These are phyloP conservation scores for Leccinum subspadiceum DNA, from an alignment of 1,284 basidiomycete species.

Conservation along the genomic window DNA sequence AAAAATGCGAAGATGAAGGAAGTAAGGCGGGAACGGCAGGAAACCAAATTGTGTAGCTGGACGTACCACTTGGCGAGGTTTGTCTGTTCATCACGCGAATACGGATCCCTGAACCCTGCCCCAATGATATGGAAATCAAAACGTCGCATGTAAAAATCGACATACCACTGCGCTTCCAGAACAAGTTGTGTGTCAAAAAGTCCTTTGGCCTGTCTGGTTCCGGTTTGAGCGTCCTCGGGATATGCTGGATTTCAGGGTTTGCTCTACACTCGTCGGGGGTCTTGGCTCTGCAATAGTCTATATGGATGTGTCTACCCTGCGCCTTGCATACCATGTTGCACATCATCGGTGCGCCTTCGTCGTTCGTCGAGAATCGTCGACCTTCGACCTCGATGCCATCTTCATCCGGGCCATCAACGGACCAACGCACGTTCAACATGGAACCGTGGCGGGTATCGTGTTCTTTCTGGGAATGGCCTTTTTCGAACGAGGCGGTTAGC, in stretches of 20 bases:
- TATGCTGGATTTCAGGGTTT: conserved; percentile 45
- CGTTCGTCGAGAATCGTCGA: conserved; percentile 49
- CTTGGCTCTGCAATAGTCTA: conserved; percentile 52
- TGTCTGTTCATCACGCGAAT: conserved; percentile 49
- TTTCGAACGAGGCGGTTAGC: not conserved
- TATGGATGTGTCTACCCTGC: conserved; percentile 44
- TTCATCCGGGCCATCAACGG: conserved; percentile 48
- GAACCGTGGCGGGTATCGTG: conserved; percentile 62
- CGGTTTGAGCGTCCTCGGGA: conserved; percentile 40
- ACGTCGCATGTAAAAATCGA: conserved; percentile 21
- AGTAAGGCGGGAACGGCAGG: not conserved
- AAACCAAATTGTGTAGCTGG: not conserved
- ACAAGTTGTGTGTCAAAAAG: conserved; percentile 50
- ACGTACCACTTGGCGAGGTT: conserved; percentile 55
- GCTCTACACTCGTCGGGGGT: conserved; percentile 36
- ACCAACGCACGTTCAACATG: conserved; percentile 57
- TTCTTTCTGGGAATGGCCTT: conserved; percentile 55
- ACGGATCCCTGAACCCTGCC: conserved; percentile 45
- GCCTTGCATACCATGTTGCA: conserved; percentile 49
- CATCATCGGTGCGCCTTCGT: conserved; percentile 63
- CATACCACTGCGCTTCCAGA: conserved; percentile 54
- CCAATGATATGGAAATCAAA: not conserved
- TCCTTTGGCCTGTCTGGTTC: conserved; percentile 48
- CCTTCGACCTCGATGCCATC: conserved; percentile 49
- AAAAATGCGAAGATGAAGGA: not conserved